Evolutionary conservation across 2,329 filamentous ascomycete species (phyloP).

Genomic region (Chrysoporthe puriensis): DNA sequence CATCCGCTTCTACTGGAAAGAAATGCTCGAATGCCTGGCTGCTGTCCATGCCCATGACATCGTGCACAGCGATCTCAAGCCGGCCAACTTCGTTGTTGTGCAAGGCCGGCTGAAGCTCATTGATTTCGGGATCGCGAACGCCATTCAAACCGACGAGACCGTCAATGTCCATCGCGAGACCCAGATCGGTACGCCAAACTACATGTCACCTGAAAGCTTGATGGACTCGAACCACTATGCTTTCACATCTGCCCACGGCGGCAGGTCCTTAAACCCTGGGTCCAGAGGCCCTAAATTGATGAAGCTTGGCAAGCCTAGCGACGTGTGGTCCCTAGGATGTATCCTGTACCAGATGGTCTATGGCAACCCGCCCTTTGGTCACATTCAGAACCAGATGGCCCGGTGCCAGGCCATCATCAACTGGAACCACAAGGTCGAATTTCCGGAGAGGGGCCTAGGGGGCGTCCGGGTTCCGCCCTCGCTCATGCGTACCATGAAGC

Average conservation of each 20-base stretch:
- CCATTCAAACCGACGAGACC: constrained; percentile 92
- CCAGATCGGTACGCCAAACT: constrained; percentile 95
- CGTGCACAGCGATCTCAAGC: constrained; percentile 95
- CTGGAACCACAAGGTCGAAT: constrained; percentile 73
- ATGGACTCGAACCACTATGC: constrained; percentile 74
- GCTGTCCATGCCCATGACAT: constrained; percentile 89
- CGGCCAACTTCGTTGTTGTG: constrained; percentile 94
- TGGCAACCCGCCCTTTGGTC: constrained; percentile 91
- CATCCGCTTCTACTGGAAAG: constrained; percentile 97
- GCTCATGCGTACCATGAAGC: constrained; percentile 63
- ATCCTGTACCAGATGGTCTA: constrained; percentile 99
- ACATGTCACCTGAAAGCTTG: constrained; percentile 96
- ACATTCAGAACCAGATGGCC: constrained; percentile 85
- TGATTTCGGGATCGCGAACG: constrained; percentile 97
- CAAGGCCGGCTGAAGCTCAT: constrained; percentile 92
- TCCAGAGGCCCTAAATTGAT: constrained; percentile 70
- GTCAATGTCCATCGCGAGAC: constrained; percentile 96
- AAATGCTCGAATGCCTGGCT: constrained; percentile 95
- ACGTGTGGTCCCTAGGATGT: constrained; percentile 95
- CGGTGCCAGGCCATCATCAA: constrained; percentile 87
- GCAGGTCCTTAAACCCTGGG: constrained; percentile 39
- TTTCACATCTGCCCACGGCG: constrained; percentile 44
- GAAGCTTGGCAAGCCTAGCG: constrained; percentile 93
- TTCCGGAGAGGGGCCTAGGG: constrained; percentile 70
- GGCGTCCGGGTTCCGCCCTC: constrained; percentile 62